Evolutionary conservation across 1,284 basidiomycete species (phyloP), one percentile per base, ranked within the genome.

Genomic region (Inonotus hispidus): DNA sequence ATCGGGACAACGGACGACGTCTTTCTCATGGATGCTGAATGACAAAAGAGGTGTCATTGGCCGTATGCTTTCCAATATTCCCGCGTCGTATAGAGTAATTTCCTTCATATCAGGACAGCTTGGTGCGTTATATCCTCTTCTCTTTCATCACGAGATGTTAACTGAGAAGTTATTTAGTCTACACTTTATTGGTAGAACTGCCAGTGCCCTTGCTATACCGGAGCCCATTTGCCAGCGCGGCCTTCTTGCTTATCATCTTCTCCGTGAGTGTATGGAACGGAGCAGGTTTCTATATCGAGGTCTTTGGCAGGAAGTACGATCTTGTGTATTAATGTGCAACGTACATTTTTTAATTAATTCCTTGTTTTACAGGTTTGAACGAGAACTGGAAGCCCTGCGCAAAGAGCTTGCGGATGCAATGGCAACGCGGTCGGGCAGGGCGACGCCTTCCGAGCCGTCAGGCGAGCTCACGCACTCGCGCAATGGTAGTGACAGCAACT

Each of bases 241-340:
- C 82, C 1, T 95, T 93, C 75, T 75, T 97, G 23, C 76, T 93
- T 45, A 65, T 83, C 62, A 88, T 95, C 52, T 92, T 96, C 68
- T 77, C 81, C 35, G 90, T 93, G 47, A 88, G 87, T 64, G 89
- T 89, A 0, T 93, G 92, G 91, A 93, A 93, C 68, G 91, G 84
- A 56, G 92, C 82, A 63, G 90, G 84, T 8, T 93, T 85, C 78
- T 96, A 96, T 72, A 94, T 97, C 63, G 95, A 98, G 71, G 93
- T 96, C 35, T 96, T 95, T 71, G 93, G 93, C 39, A 84, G 93
- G 74, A 95, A 95, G 92, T 93, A 65, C 66, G 90, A 38, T 46
- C 2, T 21, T 2, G 41, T 21, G 19, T 43, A 43, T 47, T n/a
- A 13, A 2, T 58, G 39, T 41, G 11, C 57, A 53, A 60, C 16